Base-by-base conservation (phyloP, 2,329 filamentous ascomycete species). In the Phyllosticta citriasiana region DNA sequence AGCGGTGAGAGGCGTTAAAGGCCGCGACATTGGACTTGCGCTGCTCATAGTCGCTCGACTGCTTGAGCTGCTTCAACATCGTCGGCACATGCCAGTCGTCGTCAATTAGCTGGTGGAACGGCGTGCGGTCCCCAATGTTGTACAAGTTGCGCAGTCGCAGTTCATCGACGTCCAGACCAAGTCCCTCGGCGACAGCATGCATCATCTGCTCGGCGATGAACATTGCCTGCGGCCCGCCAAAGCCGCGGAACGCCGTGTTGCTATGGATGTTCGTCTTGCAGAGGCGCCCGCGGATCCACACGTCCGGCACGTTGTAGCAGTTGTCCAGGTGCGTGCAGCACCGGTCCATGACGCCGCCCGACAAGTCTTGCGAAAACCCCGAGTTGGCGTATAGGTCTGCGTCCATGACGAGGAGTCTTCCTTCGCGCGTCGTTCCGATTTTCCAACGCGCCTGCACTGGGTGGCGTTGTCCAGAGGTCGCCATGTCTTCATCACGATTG, bases 241-340 rank as follows among this genome's bases (percentile, higher is more conserved):
- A 97, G 0, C 93, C 93, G 67, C 93, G 86, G 80, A 97, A 97
- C 0, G 93, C 93, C 4, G 91, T 96, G 74, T 97, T 97, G 4
- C 91, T 96, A 75, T 97, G 90, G 0, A 91, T 97, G 71, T 97
- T 97, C 0, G 93, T 97, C 76, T 87, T 92, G 79, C 90, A 96
- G 33, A 95, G 77, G 54, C 89, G 84, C 4, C 93, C 93, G 10
- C 91, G 86, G n/a, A 97, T 84, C 67, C 88, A 77, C 16, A 96
- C 81, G 67, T 96, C 91, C 0, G 93, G 91, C 59, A 95, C 90
- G 58, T 85, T 84, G 76, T 97, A 97, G 67, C 90, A 92, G 55
- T 88, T 88, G 68, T 97, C 94, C 53, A 89, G 84, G 73, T 97
- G 93, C 0, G 89, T 87, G 69, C 97, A 81, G 58, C 88, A 85